Conservation (phyloP, 75 land plant species). For the Larix kaempferi region DNA sequence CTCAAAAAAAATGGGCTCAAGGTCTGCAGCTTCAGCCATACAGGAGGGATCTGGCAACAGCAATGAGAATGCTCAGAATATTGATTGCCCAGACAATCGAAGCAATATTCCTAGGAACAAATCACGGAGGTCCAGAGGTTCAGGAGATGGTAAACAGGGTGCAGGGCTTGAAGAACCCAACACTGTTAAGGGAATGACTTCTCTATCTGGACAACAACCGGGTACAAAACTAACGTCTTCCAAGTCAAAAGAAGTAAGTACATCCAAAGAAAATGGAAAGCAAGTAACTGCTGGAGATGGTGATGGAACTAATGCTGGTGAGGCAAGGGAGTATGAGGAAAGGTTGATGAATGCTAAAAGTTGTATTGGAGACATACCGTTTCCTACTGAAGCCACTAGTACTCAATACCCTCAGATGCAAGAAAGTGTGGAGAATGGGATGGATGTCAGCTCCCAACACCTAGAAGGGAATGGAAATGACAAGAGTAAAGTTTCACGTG, state of each 20-base stretch:
- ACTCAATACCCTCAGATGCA: neutral
- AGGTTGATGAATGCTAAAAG: constrained; percentile 4
- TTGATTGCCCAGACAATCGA: constrained; percentile 4
- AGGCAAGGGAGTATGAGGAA: neutral
- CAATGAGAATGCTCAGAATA: constrained; percentile 19
- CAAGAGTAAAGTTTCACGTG: neutral
- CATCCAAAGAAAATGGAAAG: neutral
- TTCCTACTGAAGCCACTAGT: neutral
- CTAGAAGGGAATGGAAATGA: neutral
- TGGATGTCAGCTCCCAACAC: neutral
- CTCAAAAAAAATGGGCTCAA: neutral
- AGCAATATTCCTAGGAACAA: constrained; percentile 4
- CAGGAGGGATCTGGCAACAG: constrained; percentile 3
- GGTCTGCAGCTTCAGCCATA: neutral
- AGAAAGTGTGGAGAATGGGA: neutral
- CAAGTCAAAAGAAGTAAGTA: neutral
- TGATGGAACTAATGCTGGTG: neutral
- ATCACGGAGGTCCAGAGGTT: neutral
- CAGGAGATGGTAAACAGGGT: constrained; percentile 18
- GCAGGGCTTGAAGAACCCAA: neutral
- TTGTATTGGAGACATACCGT: neutral
- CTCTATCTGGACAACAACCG: neutral
- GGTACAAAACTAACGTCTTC: neutral
- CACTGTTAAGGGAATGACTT: neutral
- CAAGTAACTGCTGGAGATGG: neutral